phyloP scores from a whole-genome alignment of 106 monocot genomes.

The Allium fistulosum region DNA sequence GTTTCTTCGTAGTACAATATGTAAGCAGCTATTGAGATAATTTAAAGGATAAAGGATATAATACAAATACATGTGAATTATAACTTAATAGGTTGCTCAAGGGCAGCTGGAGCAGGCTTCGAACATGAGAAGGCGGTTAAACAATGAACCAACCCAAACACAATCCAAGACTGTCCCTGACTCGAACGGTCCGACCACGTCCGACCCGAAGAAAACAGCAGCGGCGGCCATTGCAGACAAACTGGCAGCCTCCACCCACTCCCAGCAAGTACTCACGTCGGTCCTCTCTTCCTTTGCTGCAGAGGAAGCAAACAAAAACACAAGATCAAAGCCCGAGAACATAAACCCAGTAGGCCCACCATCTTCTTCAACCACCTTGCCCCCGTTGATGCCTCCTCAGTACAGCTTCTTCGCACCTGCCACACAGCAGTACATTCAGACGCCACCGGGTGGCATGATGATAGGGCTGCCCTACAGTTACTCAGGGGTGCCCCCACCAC shows the following conservation, averaged over 20 bases:
- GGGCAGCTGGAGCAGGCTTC: slow-evolving; percentile 59
- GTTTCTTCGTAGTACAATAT: not conserved
- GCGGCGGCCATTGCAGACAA: slow-evolving; percentile 80
- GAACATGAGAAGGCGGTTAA: slow-evolving; percentile 71
- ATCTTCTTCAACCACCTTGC: slow-evolving; percentile 31
- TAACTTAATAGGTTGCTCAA: slow-evolving; percentile 57
- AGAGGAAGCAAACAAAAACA: slow-evolving; percentile 57
- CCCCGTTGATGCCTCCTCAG: slow-evolving; percentile 29
- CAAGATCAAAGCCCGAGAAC: slow-evolving; percentile 27
- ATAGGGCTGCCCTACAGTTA: slow-evolving; percentile 55
- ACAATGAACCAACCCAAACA: slow-evolving; percentile 35
- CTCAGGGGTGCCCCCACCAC: slow-evolving; percentile 16
- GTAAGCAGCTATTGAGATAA: not conserved
- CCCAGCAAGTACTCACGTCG: slow-evolving; percentile 92
- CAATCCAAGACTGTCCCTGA: slow-evolving; percentile 1
- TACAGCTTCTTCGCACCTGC: slow-evolving; percentile 45
- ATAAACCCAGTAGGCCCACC: slow-evolving; percentile 3
- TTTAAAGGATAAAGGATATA: not conserved
- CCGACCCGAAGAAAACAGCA: slow-evolving; percentile 38
- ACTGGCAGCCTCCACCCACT: slow-evolving; percentile 80
- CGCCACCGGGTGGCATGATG: slow-evolving; percentile 55
- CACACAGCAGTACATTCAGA: slow-evolving; percentile 51
- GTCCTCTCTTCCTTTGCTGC: slow-evolving; percentile 88
- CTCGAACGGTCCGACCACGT: slow-evolving; percentile 22
- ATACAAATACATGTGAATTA: not conserved